phyloP scores from a whole-genome alignment of 306 rosid genomes.

The Vigna reflexopilosa region DNA sequence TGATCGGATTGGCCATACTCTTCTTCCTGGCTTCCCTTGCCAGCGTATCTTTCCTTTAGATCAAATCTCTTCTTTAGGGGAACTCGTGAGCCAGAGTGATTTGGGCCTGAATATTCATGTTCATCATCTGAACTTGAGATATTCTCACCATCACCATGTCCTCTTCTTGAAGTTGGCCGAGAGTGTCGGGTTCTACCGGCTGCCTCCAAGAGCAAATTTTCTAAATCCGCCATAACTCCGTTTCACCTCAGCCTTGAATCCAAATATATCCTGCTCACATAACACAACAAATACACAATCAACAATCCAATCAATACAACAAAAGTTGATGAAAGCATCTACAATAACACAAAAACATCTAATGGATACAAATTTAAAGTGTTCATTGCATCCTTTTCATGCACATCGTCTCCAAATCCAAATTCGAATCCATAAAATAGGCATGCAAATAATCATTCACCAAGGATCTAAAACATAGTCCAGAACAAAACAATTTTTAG shows the following conservation, averaged over 20 bases:
- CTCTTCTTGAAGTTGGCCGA: slow-evolving; percentile 63
- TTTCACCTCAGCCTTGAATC: slow-evolving; percentile 21
- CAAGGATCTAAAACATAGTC: background rate
- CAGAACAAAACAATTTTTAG: background rate
- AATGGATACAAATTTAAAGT: background rate
- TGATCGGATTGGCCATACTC: slow-evolving; percentile 56
- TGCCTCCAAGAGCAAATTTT: slow-evolving; percentile 85
- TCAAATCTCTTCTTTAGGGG: slow-evolving; percentile 91
- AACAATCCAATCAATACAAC: slow-evolving; percentile 11
- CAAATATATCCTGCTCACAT: slow-evolving; percentile 35
- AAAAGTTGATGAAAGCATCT: slow-evolving; percentile 13
- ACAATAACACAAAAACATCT: slow-evolving; percentile 14
- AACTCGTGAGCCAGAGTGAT: slow-evolving; percentile 69
- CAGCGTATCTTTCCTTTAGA: slow-evolving; percentile 62
- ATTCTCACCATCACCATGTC: slow-evolving; percentile 76
- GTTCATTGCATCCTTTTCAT: background rate
- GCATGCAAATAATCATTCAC: background rate
- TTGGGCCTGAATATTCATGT: slow-evolving; percentile 57
- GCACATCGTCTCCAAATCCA: background rate
- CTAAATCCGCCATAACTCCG: slow-evolving; percentile 79
- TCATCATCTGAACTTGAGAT: slow-evolving; percentile 78
- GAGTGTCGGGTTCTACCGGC: slow-evolving; percentile 84
- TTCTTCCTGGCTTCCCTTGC: slow-evolving; percentile 71
- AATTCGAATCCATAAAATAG: background rate
- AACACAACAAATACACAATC: slow-evolving; percentile 5